These are phyloP conservation scores for Filosporella fistucella DNA, from an alignment of 495 filamentous ascomycete species.

Conservation along the genomic window DNA sequence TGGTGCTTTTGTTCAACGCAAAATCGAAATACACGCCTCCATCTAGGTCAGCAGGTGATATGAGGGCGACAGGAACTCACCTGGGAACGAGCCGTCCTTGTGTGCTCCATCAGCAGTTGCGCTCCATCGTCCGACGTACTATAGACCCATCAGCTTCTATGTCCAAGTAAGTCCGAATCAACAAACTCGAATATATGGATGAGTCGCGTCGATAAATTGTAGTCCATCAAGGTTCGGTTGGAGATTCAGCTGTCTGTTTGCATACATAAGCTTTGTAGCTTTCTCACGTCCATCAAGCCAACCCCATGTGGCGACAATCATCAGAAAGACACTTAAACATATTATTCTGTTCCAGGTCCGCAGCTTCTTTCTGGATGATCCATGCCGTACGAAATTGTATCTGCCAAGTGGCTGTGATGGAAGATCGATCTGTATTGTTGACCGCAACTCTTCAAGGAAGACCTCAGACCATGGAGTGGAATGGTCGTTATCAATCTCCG, in stretches of 20 bases:
- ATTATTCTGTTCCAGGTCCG: not conserved
- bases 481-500: no score
- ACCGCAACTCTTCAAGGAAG: not conserved
- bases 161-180: not conserved
- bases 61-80: not conserved
- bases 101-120: constrained; percentile 1
- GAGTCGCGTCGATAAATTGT: constrained; percentile 5
- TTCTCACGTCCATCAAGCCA: not conserved
- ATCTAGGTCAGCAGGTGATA: not conserved
- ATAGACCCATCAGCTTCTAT: not conserved
- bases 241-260: not conserved
- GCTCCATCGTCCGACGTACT: constrained; percentile 12
- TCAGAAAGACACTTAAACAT: constrained; percentile 1
- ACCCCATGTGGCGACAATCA: not conserved
- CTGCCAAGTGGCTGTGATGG: not conserved
- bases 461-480: not conserved
- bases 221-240: constrained; percentile 1
- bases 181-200: constrained; percentile 7
- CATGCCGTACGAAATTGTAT: not conserved
- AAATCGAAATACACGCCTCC: constrained; percentile 36
- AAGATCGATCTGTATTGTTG: not conserved
- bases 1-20: constrained; percentile 25
- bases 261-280: not conserved
- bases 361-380: not conserved
- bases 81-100: constrained; percentile 10